A percentile compares a stretch with the other conserved stretches of the same genome.
Conservation (phyloP, 2,329 filamentous ascomycete genomes). For the Phaeosphaeriaceae sp. region DNA sequence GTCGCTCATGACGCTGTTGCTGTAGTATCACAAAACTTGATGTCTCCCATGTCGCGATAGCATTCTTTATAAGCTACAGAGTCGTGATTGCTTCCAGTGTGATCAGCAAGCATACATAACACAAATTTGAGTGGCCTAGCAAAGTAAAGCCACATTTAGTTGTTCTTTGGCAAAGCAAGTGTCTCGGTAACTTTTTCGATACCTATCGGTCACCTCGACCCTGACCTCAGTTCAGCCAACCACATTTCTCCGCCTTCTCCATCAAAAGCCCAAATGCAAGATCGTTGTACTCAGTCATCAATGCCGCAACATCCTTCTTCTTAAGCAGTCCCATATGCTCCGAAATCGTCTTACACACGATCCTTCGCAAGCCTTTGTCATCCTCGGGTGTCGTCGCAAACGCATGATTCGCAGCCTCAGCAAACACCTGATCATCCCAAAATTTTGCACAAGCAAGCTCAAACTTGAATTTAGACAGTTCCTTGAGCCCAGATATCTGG, state of each 20-base stretch:
- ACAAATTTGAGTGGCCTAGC: too few species aligned
- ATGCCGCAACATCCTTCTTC: conserved; percentile 12
- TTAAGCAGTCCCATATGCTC: conserved; percentile 20
- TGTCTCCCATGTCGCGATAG: too few species aligned
- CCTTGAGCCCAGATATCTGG: conserved; percentile 9
- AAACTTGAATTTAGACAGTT: conserved; percentile 12
- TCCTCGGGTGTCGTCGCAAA: conserved; percentile 32
- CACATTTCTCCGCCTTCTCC: conserved; percentile 3
- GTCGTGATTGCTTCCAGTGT: too few species aligned
- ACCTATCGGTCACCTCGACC: too few species aligned
- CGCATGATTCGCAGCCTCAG: conserved; percentile 28
- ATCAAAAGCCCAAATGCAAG: conserved; percentile 3
- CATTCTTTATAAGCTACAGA: too few species aligned
- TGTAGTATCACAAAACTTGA: too few species aligned
- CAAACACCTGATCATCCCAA: conserved; percentile 30
- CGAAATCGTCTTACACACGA: conserved; percentile 31
- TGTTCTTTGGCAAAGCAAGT: too few species aligned
- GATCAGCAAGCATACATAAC: too few species aligned
- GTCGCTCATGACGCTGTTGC: too few species aligned
- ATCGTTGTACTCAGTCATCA: conserved; percentile 14
- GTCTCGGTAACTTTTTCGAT: too few species aligned
- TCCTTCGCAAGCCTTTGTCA: conserved; percentile 39
- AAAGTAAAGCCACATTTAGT: too few species aligned
- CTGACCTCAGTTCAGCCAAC: not conserved
- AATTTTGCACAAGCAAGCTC: conserved; percentile 4